Evolutionary conservation across 225 moss, liverwort and hornwort genomes (phyloP), one percentile per base, ranked within the genome.

Genomic region (Marchantia polymorpha): DNA sequence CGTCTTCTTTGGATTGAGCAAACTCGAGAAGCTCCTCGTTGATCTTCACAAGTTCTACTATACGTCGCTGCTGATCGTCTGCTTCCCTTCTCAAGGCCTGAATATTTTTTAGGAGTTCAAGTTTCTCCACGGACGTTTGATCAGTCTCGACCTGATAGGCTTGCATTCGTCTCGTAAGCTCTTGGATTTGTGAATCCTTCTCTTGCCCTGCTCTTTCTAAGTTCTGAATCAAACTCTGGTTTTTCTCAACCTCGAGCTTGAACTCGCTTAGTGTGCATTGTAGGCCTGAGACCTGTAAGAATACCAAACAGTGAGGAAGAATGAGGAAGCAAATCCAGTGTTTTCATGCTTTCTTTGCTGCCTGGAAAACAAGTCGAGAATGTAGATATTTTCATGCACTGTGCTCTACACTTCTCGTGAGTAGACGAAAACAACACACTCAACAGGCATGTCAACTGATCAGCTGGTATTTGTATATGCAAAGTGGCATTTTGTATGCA

Each of bases 11-110:
- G 20, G 58, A 60, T 31, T 88, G 78, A 8, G 88, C 82, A 66
- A 86, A 90, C 8, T 26, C 61, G 29, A 90, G 55, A 26, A 88
- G 88, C 58, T 90, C 88, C 79, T 86, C 79, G 63, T 88, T 90
- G 47, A 90, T 85, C 65, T 71, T 69, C 48, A 90, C 77, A 74
- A 88, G 84, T 83, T 88, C 88, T 56, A 12, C 25, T 12, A 90
- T 31, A 19, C 53, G 83, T 25, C 75, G 73, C 64, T 86, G 81
- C 68, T 84, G 73, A 53, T 79, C 76, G 23, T 83, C 77, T 52
- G 66, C 79, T 70, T 88, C 84, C 30, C 77, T 83, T 66, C 63
- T 74, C 77, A 82, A 22, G 14, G 48, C 82, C 81, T 83, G 73
- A 47, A 87, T 69, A 29, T 17, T 76, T 11, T 78, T 66, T 12